Evolutionary conservation across 1,284 basidiomycete species (phyloP).

Genomic region (Tetrapyrgos nigripes): DNA sequence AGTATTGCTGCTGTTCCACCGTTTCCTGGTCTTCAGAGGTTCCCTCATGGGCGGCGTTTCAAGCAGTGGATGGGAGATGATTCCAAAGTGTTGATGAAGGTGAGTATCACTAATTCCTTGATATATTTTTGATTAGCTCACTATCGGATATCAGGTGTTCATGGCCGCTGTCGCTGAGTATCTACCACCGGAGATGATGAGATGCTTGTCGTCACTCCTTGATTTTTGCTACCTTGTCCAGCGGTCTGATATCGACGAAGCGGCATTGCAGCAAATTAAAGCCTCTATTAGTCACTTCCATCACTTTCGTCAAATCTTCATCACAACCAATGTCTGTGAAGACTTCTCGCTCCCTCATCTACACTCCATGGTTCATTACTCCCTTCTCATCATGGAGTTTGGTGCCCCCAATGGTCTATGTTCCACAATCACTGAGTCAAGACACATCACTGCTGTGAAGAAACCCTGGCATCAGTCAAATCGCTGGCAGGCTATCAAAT

Average conservation of each 20-base stretch:
- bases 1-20: slow-evolving; percentile 16
- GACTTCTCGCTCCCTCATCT: slow-evolving; percentile 28
- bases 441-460: slow-evolving; percentile 9
- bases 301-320: slow-evolving; percentile 32
- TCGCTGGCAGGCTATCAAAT: slow-evolving; percentile 10
- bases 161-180: slow-evolving; percentile 32
- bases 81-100: slow-evolving; percentile 39
- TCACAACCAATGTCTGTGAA: slow-evolving; percentile 24
- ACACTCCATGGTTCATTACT: slow-evolving; percentile 20
- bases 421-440: slow-evolving; percentile 9
- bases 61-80: too few relatives aligned
- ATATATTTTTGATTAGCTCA: slow-evolving; percentile 2
- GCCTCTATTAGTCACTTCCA: slow-evolving; percentile 30
- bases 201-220: slow-evolving; percentile 29
- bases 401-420: slow-evolving; percentile 16
- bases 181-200: slow-evolving; percentile 28
- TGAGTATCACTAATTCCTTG: slow-evolving; percentile 14
- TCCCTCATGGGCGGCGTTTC: slow-evolving; percentile 33
- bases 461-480: slow-evolving; percentile 8
- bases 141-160: slow-evolving; percentile 35
- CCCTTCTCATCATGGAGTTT: slow-evolving; percentile 10
- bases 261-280: slow-evolving; percentile 18
- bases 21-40: slow-evolving; percentile 33
- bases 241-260: slow-evolving; percentile 21
- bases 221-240: slow-evolving; percentile 42